A percentile compares a stretch with the other conserved stretches of the same genome.
Evolutionary conservation across 331 rosid species (phyloP).

Genomic region (Malus hybrid): DNA sequence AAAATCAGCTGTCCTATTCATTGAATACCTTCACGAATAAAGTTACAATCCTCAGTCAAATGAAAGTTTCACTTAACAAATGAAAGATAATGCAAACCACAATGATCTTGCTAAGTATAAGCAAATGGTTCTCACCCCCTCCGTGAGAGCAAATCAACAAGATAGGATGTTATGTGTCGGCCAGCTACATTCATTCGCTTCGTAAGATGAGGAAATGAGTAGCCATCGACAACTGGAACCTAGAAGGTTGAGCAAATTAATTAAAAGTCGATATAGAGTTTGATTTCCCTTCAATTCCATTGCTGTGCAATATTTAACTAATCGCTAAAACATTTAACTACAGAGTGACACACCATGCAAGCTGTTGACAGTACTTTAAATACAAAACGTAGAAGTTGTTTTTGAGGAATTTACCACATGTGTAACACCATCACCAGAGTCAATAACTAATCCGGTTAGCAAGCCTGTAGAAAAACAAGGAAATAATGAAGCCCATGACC

Average conservation of each 20-base stretch:
- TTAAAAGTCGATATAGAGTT: neutral
- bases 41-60: constrained; percentile 15
- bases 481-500: constrained; percentile 19
- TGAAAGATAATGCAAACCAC: constrained; percentile 2
- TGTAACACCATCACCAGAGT: constrained; percentile 98
- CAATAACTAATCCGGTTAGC: constrained; percentile 94
- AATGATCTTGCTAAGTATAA: constrained; percentile 12
- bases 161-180: constrained; percentile 93
- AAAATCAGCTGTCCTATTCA: constrained; percentile 89
- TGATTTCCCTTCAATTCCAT: neutral
- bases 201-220: constrained; percentile 94
- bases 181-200: constrained; percentile 99
- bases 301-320: neutral
- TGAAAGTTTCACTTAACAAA: constrained; percentile 2
- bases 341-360: neutral
- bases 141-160: constrained; percentile 93
- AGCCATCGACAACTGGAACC: constrained; percentile 99
- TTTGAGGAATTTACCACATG: constrained; percentile 73
- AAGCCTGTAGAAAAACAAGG: constrained; percentile 54
- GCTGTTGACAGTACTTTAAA: neutral
- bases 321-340: neutral
- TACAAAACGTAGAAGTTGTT: constrained; percentile 1
- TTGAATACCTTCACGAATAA: constrained; percentile 65
- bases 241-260: constrained; percentile 16
- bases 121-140: constrained; percentile 67